A percentile compares a stretch with the other conserved stretches of the same genome.
Evolutionary conservation across 2,329 filamentous ascomycete species (phyloP).

Genomic region (Diaporthe sp.): DNA sequence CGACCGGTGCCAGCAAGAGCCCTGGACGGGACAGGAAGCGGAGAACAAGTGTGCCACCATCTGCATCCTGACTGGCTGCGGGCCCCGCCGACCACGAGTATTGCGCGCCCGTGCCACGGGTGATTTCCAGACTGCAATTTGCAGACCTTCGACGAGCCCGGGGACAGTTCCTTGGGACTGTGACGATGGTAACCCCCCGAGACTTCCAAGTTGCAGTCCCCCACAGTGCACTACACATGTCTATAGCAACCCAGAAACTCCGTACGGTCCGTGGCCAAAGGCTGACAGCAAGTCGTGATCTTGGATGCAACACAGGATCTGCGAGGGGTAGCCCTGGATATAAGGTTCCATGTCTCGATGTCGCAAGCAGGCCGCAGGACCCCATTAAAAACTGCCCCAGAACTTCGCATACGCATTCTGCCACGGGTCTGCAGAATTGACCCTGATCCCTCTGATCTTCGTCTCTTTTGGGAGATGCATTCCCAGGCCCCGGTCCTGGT

Average conservation of each 20-base stretch:
- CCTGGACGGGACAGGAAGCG: slow-evolving; percentile 24
- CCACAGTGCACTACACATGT: slow-evolving; percentile 14
- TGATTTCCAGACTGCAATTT: slow-evolving; percentile 30
- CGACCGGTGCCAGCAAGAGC: slow-evolving; percentile 29
- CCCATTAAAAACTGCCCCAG: slow-evolving; percentile 9
- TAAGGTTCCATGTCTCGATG: slow-evolving; percentile 29
- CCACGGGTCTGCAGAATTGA: not conserved
- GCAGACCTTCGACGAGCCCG: not conserved
- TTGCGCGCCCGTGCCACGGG: slow-evolving; percentile 23
- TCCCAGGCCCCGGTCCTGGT: slow-evolving; percentile 4
- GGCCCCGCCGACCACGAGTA: slow-evolving; percentile 15
- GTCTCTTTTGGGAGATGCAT: not conserved
- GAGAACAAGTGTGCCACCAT: slow-evolving; percentile 16
- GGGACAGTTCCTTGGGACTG: not conserved
- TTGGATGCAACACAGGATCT: slow-evolving; percentile 30
- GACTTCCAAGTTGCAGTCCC: slow-evolving; percentile 8
- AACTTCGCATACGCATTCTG: slow-evolving; percentile 20
- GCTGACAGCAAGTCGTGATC: slow-evolving; percentile 20
- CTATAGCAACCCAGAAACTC: slow-evolving; percentile 6
- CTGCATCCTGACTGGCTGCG: slow-evolving; percentile 28
- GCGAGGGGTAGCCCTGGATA: slow-evolving; percentile 23
- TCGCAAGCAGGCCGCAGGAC: slow-evolving; percentile 18
- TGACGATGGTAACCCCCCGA: slow-evolving; percentile 9
- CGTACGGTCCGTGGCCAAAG: slow-evolving; percentile 4
- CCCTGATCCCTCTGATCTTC: slow-evolving; percentile 14